Percentiles rank a stretch among this genome's conserved stretches.
Conservation (phyloP, 352 stramenopile genomes). For the Paralagenidium karlingii region DNA sequence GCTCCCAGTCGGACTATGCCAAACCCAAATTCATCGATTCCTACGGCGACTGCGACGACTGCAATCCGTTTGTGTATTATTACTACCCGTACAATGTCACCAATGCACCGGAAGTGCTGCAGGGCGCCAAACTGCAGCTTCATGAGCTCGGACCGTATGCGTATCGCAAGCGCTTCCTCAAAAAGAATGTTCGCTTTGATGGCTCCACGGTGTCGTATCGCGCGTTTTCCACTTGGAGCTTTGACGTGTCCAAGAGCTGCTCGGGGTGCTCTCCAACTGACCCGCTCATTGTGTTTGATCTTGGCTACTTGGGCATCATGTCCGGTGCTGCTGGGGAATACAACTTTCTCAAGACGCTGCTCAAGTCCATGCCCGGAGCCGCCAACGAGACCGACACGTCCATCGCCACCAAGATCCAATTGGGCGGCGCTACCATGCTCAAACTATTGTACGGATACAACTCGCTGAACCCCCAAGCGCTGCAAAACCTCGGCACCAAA, state of each 20-base stretch:
- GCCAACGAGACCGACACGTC: not conserved
- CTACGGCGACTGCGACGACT: conserved; percentile 71
- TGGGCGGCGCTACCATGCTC: not conserved
- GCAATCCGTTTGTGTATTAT: conserved; percentile 58
- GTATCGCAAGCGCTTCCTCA: conserved; percentile 50
- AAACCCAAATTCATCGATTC: conserved; percentile 23
- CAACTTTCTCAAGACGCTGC: conserved; percentile 32
- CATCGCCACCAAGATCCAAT: not conserved
- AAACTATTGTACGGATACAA: conserved; percentile 62
- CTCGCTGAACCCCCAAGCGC: conserved; percentile 49
- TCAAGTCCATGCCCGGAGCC: no score
- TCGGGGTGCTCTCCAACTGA: conserved; percentile 33
- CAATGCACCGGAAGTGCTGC: conserved; percentile 49
- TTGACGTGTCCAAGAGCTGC: conserved; percentile 29
- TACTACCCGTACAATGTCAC: conserved; percentile 65
- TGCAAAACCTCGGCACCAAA: no score
- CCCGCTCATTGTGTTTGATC: conserved; percentile 38
- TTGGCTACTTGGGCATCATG: conserved; percentile 60
- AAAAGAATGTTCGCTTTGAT: conserved; percentile 49
- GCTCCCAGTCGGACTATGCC: conserved; percentile 20
- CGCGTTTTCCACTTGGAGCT: conserved; percentile 66
- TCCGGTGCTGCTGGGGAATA: conserved; percentile 39
- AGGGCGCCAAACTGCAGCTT: conserved; percentile 36
- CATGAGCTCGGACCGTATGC: conserved; percentile 56
- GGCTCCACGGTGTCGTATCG: conserved; percentile 52